Base-by-base conservation (phyloP, 2,329 filamentous ascomycete species). In the Pleoardoris graminearum region DNA sequence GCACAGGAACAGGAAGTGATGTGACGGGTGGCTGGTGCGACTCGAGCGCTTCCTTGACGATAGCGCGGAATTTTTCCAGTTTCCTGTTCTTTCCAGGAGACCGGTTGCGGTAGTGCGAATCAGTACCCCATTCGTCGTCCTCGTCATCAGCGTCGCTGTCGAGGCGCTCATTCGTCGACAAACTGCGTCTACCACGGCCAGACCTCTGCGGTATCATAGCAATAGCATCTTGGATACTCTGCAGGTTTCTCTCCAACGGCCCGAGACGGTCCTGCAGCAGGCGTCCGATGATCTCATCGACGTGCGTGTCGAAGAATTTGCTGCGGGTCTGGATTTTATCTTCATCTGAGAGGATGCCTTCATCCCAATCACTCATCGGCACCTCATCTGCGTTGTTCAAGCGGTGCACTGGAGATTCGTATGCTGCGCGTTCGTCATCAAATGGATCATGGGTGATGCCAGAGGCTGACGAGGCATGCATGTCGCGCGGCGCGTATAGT, bases 121-220 rank as follows among this genome's bases (percentile, higher is more conserved):
- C 51, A 14, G 65, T 87, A 65, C 76, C 77, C 36, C 79, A 75
- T 33, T 82, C 89, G 19, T 96, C 91, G 60, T 95, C 92, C 68
- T 96, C 91, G 57, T 96, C 92, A 70, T 97, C 93, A 10, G 94
- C 93, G 75, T 97, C 94, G 69, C 93, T 97, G 53, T 95, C 86
- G 42, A 84, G 80, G 3, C 79, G 76, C 25, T 91, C 88, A 33
- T 68, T 72, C n/a, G 80, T 84, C 41, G 89, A 92, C 35, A 84
- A 74, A 70, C 86, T 90, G 61, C 85, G 84, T 59, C 83, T 79
- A 50, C 79, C 83, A 10, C 85, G 83, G 22, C 61, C 60, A 36
- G 60, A 50, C 7, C 79, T 76, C 12, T 78, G 49, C 79, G 83
- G 80, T 61, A 88, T 79, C 37, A 79, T 76, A 16, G 80, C 79